Base-by-base conservation (phyloP, 2,329 filamentous ascomycete genomes). In the Emergomyces pasteurianus region DNA sequence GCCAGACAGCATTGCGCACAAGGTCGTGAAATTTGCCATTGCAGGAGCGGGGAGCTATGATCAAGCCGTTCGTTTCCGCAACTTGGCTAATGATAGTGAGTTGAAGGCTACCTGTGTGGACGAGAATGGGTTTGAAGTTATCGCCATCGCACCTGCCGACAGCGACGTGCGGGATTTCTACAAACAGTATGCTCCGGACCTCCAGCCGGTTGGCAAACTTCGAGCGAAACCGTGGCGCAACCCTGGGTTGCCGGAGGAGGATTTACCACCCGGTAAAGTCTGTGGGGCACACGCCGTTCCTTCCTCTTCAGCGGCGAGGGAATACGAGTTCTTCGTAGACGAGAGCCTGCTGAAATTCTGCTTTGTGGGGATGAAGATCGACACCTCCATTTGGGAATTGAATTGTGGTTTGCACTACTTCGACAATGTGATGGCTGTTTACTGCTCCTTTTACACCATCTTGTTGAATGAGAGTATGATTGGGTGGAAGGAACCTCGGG, bases 401-500 rank as follows among this genome's bases (percentile, higher is more conserved):
- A 81, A 80, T 63, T 78, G 79, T 28, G 86, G 84, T 2, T 62
- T 89, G 28, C 79, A 77, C 64, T 90, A 87, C 70, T 82, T 91
- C 69, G 86, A 86, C 68, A 73, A 78, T 1, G 70, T 87, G 18
- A 69, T 75, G 34, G 78, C 78, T 0, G 70, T 86, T 12, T 80
- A 82, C 61, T 83, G 83, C 2, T 82, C 81, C 0, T 89, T 88
- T 69, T 84, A 88, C 68, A 81, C 78, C 0, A 83, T 84, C 61
- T 74, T 91, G 31, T 80, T 83, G 0, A 89, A 92, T 70, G 83
- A 86, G 65, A 75, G 88, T 65, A 88, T 92, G 86, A 67, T 79
- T 26, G 72, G 79, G 21, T 91, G 83, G 80, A 88, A 85, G 70
- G 74, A 81, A 28, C 86, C 86, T 0, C 70, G 67, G 50, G 64